Evolutionary conservation across 106 monocot species (phyloP).

Genomic region (Dioscorea dumetorum): DNA sequence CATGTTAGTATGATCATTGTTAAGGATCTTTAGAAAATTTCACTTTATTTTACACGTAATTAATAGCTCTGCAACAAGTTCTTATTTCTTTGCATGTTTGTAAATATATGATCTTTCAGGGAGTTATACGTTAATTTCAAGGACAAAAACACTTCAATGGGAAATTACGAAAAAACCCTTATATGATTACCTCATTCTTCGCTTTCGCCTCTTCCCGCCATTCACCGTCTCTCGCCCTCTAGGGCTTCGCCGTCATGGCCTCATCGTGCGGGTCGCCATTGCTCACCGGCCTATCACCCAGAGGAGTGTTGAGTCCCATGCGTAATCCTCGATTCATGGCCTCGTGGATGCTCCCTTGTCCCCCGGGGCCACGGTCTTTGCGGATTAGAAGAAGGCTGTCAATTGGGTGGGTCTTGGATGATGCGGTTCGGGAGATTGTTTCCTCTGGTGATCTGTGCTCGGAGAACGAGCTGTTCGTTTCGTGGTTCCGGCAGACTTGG

Average conservation of each 20-base stretch:
- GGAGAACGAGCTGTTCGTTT: slow-evolving; percentile 54
- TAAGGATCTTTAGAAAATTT: too few relatives aligned
- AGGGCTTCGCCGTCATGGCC: background rate
- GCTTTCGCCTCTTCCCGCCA: too few relatives aligned
- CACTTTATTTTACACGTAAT: too few relatives aligned
- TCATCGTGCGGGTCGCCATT: background rate
- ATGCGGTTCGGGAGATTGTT: background rate
- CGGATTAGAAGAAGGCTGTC: background rate
- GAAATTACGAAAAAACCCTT: too few relatives aligned
- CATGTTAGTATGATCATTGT: too few relatives aligned
- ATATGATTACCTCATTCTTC: too few relatives aligned
- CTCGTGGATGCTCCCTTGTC: background rate
- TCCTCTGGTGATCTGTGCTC: background rate
- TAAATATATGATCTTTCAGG: too few relatives aligned
- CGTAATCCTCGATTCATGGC: background rate
- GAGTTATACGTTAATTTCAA: too few relatives aligned
- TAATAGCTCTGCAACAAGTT: too few relatives aligned
- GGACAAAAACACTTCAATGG: too few relatives aligned
- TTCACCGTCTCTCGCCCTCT: too few relatives aligned
- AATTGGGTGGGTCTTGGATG: background rate
- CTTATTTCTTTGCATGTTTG: too few relatives aligned
- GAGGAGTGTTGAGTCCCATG: background rate
- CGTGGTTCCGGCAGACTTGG: slow-evolving; percentile 74
- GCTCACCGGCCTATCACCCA: background rate
- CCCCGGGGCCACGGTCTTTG: background rate